Base-by-base conservation (phyloP, 805 yeast species). In the Ogataea trehalophila region DNA sequence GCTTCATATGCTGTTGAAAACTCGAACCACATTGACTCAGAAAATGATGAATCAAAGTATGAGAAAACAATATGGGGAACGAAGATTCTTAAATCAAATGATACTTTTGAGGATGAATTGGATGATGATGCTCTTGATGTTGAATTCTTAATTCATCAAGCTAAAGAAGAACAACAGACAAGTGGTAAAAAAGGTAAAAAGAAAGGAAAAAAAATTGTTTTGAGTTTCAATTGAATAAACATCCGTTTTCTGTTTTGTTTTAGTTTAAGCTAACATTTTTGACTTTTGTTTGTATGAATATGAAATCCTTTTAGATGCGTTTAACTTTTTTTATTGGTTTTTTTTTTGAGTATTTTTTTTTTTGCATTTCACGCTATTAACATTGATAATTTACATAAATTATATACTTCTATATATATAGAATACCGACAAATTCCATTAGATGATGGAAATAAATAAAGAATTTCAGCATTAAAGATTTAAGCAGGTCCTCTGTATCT, bases 11-110 rank as follows among this genome's bases (percentile, higher is more conserved):
- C 42, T 14, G 55, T 33, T 7, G 41, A 41, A 42, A 7, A 35
- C 31, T 11, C 9, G 9, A 26, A 37, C 35, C 44, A 53, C 16
- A 42, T 43, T 4, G 43, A 34, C 6, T 11, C 13, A 43, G 46
- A 23, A 14, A 49, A 39, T 26, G 48, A 55, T 18, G 52, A 47
- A 16, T 22, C 44, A 23, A 45, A 48, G 16, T 59, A 56, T 33
- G 60, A 55, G 16, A 59, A 79, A 1, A 83, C 94, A 0, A 80
- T 87, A 3, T 87, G 95, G 95, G 95, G 95, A 0, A 86, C 94
- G 1, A 71, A 67, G 45, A 77, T 80, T 2, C 18, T 22, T 6
- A 22, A 22, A 8, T 11, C 17, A 11, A 66, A 65, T 29, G 70
- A 70, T 29, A 62, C 63, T 16, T 67, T 66, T 3, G 62, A 62